phyloP scores from a whole-genome alignment of 148 eudicot genomes.

The Nepenthes gracilis region DNA sequence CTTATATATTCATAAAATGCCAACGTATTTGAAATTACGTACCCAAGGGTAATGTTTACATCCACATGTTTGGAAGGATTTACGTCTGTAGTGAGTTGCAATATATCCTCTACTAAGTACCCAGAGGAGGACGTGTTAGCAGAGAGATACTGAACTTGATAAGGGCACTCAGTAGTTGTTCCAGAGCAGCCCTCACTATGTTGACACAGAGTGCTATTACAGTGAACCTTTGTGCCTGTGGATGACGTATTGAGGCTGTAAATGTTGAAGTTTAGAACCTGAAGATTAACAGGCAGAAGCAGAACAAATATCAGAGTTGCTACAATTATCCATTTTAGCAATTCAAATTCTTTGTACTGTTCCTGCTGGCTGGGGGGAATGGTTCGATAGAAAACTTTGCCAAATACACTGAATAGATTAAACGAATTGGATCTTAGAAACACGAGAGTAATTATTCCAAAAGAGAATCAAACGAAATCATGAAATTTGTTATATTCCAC shows the following conservation, averaged over 20 bases:
- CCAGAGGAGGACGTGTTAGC: conserved; percentile 73
- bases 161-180: conserved; percentile 40
- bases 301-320: background rate
- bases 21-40: conserved; percentile 11
- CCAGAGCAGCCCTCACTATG: conserved; percentile 28
- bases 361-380: background rate
- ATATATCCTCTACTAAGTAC: conserved; percentile 62
- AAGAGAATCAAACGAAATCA: no score
- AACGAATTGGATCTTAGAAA: no score
- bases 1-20: background rate
- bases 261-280: conserved; percentile 44
- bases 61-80: conserved; percentile 33
- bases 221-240: conserved; percentile 50
- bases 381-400: background rate
- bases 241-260: conserved; percentile 76
- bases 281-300: conserved; percentile 6
- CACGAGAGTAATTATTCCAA: no score
- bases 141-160: conserved; percentile 61
- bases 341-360: no score
- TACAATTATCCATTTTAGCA: background rate
- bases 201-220: conserved; percentile 58
- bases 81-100: conserved; percentile 64
- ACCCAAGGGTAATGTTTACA: conserved; percentile 83
- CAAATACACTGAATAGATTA: no score
- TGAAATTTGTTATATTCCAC: no score